phyloP scores from a whole-genome alignment of 2,329 filamentous ascomycete species.

The Setomelanomma holmii region DNA sequence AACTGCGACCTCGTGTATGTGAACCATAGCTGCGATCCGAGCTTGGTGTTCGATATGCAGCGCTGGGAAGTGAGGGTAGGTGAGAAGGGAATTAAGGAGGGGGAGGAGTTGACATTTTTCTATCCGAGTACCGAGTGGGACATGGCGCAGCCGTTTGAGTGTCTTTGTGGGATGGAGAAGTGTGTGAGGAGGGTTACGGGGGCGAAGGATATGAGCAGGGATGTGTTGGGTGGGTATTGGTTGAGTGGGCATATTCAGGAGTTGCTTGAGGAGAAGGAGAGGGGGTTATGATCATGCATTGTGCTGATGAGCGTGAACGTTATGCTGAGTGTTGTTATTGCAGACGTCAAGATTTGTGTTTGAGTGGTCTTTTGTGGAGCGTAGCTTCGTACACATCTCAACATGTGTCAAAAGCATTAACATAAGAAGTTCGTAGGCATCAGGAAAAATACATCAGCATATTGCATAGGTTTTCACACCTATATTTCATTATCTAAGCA shows the following conservation, averaged over 20 bases:
- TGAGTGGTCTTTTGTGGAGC: too few relatives aligned
- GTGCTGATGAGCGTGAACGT: background rate
- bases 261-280: conserved; percentile 33
- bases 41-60: conserved; percentile 61
- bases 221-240: conserved; percentile 64
- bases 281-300: background rate
- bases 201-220: conserved; percentile 64
- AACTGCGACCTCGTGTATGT: conserved; percentile 64
- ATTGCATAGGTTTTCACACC: too few relatives aligned
- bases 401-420: background rate
- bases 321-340: background rate
- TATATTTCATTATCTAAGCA: too few relatives aligned
- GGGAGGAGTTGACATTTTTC: conserved; percentile 66
- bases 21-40: conserved; percentile 64
- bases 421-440: too few relatives aligned
- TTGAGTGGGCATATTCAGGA: conserved; percentile 42
- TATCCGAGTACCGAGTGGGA: conserved; percentile 78
- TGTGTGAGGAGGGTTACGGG: conserved; percentile 70
- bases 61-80: conserved; percentile 63
- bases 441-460: too few relatives aligned
- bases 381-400: too few relatives aligned
- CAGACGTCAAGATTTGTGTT: background rate
- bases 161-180: conserved; percentile 63
- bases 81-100: conserved; percentile 45
- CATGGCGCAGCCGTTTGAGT: conserved; percentile 76